Evolutionary conservation across 148 eudicot genomes (phyloP).

Genomic region (Rhododendron ferrugineum): DNA sequence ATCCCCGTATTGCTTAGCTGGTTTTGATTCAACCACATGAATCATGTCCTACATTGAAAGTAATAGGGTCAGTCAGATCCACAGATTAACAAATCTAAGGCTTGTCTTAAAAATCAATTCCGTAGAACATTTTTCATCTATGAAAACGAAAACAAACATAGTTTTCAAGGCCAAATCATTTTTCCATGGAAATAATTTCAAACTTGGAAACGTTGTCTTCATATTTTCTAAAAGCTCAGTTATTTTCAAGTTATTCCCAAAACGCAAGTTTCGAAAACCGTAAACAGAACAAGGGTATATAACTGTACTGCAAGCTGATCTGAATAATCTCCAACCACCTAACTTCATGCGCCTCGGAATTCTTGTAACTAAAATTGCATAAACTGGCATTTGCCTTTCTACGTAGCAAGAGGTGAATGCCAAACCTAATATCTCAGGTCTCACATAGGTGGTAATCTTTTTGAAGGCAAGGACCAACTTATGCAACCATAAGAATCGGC

Average conservation of each 20-base stretch:
- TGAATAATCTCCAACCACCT: not conserved
- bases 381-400: not conserved
- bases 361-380: not conserved
- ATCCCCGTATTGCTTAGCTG: conserved; percentile 79
- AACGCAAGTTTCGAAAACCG: not conserved
- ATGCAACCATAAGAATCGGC: not conserved
- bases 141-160: not conserved
- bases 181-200: not conserved
- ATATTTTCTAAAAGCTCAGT: not conserved
- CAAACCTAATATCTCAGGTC: not conserved
- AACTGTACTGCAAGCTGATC: not conserved
- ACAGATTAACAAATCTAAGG: not conserved
- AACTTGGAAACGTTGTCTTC: not conserved
- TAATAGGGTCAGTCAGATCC: not conserved
- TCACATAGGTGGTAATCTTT: not conserved
- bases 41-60: conserved; percentile 59
- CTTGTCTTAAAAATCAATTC: not conserved
- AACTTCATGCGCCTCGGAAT: not conserved
- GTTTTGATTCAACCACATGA: conserved; percentile 65
- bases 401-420: not conserved
- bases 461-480: not conserved
- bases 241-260: not conserved
- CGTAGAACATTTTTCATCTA: not conserved
- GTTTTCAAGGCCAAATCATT: not conserved
- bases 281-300: not conserved